Evolutionary conservation across 306 rosid species (phyloP), one percentile per base, ranked within the genome.

Genomic region (Rubus parviflorus): DNA sequence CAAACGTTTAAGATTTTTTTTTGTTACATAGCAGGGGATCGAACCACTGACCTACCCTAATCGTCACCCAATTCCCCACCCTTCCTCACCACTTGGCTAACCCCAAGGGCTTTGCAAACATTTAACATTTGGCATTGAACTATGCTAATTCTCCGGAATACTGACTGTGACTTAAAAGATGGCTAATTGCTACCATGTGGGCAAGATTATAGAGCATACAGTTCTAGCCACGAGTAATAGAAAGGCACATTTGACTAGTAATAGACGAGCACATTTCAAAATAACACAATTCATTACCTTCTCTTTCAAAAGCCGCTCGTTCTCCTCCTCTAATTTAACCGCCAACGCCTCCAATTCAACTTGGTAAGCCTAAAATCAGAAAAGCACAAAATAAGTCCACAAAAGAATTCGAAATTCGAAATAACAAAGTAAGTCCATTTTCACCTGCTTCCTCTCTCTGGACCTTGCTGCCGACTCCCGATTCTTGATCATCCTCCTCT

Each of bases 271-370:
- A 42, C 16, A 73, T 20, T 7, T 56, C 53, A 40, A 22, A 42
- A 45, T 1, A 43, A 61, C 49, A 7, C 22, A 23, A 40, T 4
- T 14, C 8, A 73, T 30, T 84, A 92, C 98, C 99, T 90, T 88
- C 82, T 95, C 97, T 85, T 87, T 89, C 86, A 89, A 53, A 61
- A 95, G 85, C 84, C 9, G 85, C 79, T 87, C 92, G 66, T 90
- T 87, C 83, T 95, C 97, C 81, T 90, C 97, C 89, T 90, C 93
- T 51, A 95, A 86, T 45, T 76, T 89, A 77, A 89, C 89, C 2
- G 90, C 92, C 82, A 95, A 78, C 0, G 96, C 74, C 83, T 95
- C 99, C 83, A 95, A 82, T 77, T 95, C 99, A 35, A 82, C 91
- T 83, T 95, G 97, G 73, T 95, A 90, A 43, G 99, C 99, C 98